Evolutionary conservation across 176 grass and related monocot genomes (phyloP).

Genomic region (Carex cristatella): DNA sequence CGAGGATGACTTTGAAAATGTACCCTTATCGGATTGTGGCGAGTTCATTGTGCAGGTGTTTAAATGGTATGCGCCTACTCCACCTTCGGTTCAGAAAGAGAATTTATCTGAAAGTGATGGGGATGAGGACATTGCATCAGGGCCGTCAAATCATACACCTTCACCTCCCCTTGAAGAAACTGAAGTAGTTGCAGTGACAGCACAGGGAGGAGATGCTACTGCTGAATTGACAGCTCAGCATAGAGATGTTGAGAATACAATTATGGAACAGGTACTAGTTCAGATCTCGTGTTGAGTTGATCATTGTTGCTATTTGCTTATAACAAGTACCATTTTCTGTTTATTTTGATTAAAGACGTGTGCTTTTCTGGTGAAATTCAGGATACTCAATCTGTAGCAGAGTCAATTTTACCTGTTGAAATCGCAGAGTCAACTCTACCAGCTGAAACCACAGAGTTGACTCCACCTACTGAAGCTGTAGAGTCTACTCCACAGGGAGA

Average conservation of each 20-base stretch:
- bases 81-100: background rate
- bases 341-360: background rate
- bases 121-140: background rate
- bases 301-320: background rate
- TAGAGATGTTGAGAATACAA: constrained; percentile 1
- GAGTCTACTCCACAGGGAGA: background rate
- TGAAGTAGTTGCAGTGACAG: background rate
- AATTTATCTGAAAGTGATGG: background rate
- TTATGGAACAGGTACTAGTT: background rate
- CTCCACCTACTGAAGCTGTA: background rate
- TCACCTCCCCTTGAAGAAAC: background rate
- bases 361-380: background rate
- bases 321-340: background rate
- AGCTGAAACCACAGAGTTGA: background rate
- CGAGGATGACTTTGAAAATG: constrained; percentile 54
- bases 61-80: constrained; percentile 18
- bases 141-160: background rate
- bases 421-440: background rate
- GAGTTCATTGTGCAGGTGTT: constrained; percentile 64
- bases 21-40: constrained; percentile 47
- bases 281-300: background rate
- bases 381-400: background rate
- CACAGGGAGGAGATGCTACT: background rate
- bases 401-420: background rate
- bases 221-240: background rate